Percentiles rank a stretch among this genome's conserved stretches.
phyloP scores from a whole-genome alignment of 495 filamentous ascomycete species.

The Aspergillus steynii region DNA sequence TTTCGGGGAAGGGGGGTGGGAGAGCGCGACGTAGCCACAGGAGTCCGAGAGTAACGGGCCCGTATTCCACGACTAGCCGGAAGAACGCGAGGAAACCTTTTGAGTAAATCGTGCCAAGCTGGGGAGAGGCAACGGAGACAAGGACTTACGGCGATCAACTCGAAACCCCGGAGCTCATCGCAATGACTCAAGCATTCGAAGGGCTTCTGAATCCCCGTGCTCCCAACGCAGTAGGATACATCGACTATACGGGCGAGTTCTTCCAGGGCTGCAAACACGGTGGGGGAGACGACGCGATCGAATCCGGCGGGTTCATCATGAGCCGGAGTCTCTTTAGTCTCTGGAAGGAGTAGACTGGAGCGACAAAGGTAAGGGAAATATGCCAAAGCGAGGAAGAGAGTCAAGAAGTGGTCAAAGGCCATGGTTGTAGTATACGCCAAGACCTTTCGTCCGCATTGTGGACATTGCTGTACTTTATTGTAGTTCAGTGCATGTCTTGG shows the following conservation, averaged over 20 bases:
- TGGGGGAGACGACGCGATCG: constrained; percentile 49
- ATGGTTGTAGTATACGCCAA: not conserved
- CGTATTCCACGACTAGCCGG: constrained; percentile 77
- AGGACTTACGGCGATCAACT: constrained; percentile 62
- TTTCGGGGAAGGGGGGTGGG: constrained; percentile 58
- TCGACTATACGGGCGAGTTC: constrained; percentile 87
- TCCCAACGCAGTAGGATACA: constrained; percentile 90
- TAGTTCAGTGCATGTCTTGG: too few species aligned
- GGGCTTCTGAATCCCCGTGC: constrained; percentile 75
- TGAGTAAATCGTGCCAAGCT: constrained; percentile 5
- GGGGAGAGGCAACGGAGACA: not conserved
- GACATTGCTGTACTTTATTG: too few species aligned
- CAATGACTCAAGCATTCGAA: constrained; percentile 87
- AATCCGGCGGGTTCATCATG: not conserved
- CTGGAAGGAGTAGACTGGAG: not conserved
- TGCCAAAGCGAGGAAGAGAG: not conserved
- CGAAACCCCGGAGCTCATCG: constrained; percentile 72
- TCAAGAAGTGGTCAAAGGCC: not conserved
- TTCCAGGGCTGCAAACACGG: constrained; percentile 79
- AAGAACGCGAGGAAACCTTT: not conserved
- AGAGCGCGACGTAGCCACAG: constrained; percentile 90
- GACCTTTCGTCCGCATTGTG: too few species aligned
- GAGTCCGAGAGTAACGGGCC: constrained; percentile 84
- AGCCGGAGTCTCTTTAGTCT: not conserved
- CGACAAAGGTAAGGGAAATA: not conserved